Conservation (phyloP, 805 yeast species). For the Suhomyces tanzawaensis region DNA sequence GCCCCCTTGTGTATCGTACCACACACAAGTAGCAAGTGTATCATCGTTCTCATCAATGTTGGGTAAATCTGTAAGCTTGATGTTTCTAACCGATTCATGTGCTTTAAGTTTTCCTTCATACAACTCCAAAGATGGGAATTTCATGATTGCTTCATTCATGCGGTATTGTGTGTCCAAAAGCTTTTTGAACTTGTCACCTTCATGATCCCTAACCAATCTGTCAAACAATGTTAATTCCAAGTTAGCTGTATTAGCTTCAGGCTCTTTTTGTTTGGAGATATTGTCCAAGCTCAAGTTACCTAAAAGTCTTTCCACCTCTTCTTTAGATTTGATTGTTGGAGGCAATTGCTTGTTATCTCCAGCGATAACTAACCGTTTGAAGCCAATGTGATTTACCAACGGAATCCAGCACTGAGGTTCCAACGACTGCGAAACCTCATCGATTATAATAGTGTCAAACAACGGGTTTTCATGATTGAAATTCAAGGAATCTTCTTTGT, state of each 20-base stretch:
- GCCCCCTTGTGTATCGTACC: slow-evolving; percentile 95
- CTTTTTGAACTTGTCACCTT: slow-evolving; percentile 47
- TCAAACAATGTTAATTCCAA: slow-evolving; percentile 78
- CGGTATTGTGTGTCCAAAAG: slow-evolving; percentile 80
- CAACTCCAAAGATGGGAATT: slow-evolving; percentile 65
- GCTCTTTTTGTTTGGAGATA: slow-evolving; percentile 17
- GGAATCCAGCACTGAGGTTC: slow-evolving; percentile 99
- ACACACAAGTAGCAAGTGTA: slow-evolving; percentile 54
- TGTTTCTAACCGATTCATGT: slow-evolving; percentile 51
- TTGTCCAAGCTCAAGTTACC: background rate
- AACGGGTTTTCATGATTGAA: slow-evolving; percentile 30
- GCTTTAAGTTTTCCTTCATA: slow-evolving; percentile 67
- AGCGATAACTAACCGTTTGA: slow-evolving; percentile 68
- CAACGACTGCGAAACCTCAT: slow-evolving; percentile 90
- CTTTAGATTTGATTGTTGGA: slow-evolving; percentile 72
- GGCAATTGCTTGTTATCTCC: slow-evolving; percentile 94
- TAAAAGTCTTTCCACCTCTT: slow-evolving; percentile 15
- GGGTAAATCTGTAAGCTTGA: slow-evolving; percentile 52
- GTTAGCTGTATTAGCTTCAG: slow-evolving; percentile 32
- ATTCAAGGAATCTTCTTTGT: slow-evolving; percentile 26
- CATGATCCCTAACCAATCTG: slow-evolving; percentile 51
- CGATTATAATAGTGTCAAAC: slow-evolving; percentile 83
- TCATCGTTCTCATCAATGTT: slow-evolving; percentile 49
- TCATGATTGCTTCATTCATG: slow-evolving; percentile 79
- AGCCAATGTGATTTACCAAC: slow-evolving; percentile 57